A percentile compares a stretch with the other conserved stretches of the same genome.
Conservation (phyloP, 1,284 basidiomycete genomes). For the Boletus mariae region DNA sequence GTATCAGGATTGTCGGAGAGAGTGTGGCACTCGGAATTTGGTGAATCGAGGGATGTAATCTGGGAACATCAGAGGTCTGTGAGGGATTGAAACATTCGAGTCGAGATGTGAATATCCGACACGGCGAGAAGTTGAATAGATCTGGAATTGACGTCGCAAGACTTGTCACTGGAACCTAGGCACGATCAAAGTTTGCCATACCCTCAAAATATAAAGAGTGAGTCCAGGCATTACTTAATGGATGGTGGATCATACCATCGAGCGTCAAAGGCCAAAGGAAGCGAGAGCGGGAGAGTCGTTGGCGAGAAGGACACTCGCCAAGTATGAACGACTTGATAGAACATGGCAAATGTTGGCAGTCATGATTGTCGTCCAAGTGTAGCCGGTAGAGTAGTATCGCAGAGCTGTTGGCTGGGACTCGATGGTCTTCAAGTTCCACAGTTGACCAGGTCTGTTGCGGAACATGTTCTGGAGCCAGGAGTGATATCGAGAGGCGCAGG, state of each 20-base stretch:
- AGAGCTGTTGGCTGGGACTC: not conserved
- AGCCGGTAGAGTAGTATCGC: not conserved
- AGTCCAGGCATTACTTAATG: no score
- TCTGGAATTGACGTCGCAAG: no score
- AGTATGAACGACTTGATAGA: not conserved
- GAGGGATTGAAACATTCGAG: not conserved
- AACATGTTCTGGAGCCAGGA: no score
- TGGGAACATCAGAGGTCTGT: not conserved
- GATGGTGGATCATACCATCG: no score
- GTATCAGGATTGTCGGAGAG: not conserved
- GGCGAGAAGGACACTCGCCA: no score
- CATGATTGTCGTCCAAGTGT: not conserved
- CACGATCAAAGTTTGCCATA: no score
- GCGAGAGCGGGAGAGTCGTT: no score
- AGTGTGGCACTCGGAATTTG: not conserved
- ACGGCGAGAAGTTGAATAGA: no score
- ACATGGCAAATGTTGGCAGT: not conserved
- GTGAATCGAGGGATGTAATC: not conserved
- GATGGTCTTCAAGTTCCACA: not conserved
- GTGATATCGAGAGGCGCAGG: not conserved
- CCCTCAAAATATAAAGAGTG: no score
- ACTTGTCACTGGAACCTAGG: no score
- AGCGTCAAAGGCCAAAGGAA: no score
- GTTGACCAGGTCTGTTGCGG: not conserved
- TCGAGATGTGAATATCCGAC: no score